Conservation (phyloP, 495 filamentous ascomycete genomes). For the Aspergillus steynii region DNA sequence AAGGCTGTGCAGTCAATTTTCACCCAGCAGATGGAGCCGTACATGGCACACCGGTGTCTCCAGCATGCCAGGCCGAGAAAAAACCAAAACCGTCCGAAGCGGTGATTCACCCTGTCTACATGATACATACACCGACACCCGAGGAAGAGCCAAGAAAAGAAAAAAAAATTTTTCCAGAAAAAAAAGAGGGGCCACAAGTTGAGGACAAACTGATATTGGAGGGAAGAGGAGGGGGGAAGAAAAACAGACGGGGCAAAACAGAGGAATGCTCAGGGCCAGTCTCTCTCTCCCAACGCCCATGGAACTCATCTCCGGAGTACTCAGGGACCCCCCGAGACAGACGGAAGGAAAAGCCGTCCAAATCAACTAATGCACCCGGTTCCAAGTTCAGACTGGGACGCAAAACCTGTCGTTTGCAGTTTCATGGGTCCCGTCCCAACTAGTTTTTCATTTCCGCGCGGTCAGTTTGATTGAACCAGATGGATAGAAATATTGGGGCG, state of each 20-base stretch:
- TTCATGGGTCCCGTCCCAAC: background rate
- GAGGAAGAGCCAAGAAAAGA: background rate
- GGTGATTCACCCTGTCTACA: background rate
- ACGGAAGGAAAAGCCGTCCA: background rate
- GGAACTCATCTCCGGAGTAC: background rate
- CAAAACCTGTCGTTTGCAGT: background rate
- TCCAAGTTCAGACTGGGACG: background rate
- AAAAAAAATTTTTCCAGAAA: background rate
- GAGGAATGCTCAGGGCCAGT: background rate
- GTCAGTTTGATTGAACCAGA: background rate
- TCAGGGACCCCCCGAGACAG: background rate
- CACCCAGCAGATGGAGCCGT: background rate
- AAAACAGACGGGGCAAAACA: background rate
- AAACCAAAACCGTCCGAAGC: background rate
- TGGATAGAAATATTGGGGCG: background rate
- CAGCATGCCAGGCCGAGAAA: background rate
- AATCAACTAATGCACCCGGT: background rate
- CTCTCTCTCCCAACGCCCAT: background rate
- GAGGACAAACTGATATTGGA: background rate
- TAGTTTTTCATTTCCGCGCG: background rate
- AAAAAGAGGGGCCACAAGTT: background rate
- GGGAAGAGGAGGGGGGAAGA: background rate
- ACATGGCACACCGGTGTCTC: background rate
- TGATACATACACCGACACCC: background rate
- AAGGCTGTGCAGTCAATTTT: background rate